These are phyloP conservation scores for Salvia hispanica DNA, from an alignment of 257 asterid species.

Conservation along the genomic window DNA sequence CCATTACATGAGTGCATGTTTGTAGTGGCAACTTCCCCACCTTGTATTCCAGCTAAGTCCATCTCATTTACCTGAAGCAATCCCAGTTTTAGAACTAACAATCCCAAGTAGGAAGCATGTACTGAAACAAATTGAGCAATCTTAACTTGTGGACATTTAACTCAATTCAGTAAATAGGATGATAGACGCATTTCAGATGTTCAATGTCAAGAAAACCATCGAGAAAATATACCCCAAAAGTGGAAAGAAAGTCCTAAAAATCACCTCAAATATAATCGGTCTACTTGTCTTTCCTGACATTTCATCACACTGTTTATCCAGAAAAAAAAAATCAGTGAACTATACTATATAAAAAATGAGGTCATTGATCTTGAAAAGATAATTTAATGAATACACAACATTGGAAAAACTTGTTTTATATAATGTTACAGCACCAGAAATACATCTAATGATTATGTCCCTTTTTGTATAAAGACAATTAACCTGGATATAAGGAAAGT, in stretches of 20 bases:
- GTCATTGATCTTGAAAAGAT: conserved; percentile 6
- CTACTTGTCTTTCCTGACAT: conserved; percentile 60
- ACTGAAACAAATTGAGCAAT: not conserved
- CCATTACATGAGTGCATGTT: conserved; percentile 66
- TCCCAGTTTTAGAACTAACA: conserved; percentile 8
- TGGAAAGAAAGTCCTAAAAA: conserved; percentile 23
- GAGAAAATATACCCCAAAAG: not conserved
- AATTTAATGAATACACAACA: not conserved
- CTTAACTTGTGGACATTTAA: not conserved
- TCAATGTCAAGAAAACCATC: not conserved
- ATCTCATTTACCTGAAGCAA: conserved; percentile 62
- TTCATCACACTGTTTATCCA: conserved; percentile 63
- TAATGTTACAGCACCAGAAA: conserved; percentile 11
- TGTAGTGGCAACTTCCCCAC: conserved; percentile 73
- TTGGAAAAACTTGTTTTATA: not conserved
- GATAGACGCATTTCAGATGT: too few species aligned
- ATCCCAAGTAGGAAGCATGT: not conserved
- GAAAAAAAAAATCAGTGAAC: conserved; percentile 23
- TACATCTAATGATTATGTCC: conserved; percentile 2
- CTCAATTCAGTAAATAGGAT: not conserved
- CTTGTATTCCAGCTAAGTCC: conserved; percentile 50
- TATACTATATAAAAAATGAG: not conserved
- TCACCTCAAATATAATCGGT: conserved; percentile 69
- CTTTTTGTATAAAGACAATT: not conserved
- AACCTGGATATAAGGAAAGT: conserved; percentile 89